phyloP scores from a whole-genome alignment of 2,329 filamentous ascomycete genomes.

The Magnaporthiopsis rhizophila region DNA sequence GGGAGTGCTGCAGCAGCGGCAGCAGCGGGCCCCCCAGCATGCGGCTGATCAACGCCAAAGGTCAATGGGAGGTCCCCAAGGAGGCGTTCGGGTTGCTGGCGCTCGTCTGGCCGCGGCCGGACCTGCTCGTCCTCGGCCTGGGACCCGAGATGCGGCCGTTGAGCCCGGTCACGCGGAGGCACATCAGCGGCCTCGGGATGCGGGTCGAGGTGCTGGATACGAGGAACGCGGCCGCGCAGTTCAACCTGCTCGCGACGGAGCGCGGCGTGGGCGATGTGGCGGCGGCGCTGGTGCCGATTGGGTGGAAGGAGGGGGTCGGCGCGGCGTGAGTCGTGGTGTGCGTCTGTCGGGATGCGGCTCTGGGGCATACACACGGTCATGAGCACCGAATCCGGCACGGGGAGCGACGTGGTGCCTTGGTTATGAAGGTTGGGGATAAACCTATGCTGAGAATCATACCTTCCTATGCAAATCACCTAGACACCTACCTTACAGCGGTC shows the following conservation, averaged over 20 bases:
- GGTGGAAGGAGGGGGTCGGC: constrained; percentile 22
- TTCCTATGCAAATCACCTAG: too few relatives aligned
- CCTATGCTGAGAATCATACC: too few relatives aligned
- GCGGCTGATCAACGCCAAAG: constrained; percentile 62
- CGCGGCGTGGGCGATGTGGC: constrained; percentile 78
- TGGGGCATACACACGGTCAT: not conserved
- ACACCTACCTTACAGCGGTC: too few relatives aligned
- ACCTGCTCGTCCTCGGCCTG: constrained; percentile 83
- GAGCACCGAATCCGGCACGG: too few relatives aligned
- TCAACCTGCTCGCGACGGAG: constrained; percentile 92
- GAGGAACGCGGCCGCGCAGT: constrained; percentile 86
- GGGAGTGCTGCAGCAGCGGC: constrained; percentile 34
- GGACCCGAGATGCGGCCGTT: constrained; percentile 69
- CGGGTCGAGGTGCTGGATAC: constrained; percentile 86
- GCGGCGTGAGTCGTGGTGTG: not conserved
- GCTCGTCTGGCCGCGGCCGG: constrained; percentile 80
- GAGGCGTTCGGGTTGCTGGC: constrained; percentile 69
- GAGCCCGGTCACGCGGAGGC: constrained; percentile 62
- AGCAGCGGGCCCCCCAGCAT: constrained; percentile 13
- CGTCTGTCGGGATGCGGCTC: not conserved
- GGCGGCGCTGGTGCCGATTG: constrained; percentile 78
- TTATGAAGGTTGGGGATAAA: too few relatives aligned
- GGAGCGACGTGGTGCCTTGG: too few relatives aligned
- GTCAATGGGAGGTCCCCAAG: constrained; percentile 69
- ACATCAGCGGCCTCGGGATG: constrained; percentile 72